Conservation (phyloP, 352 stramenopile genomes). For the Globisporangium alternatum region DNA sequence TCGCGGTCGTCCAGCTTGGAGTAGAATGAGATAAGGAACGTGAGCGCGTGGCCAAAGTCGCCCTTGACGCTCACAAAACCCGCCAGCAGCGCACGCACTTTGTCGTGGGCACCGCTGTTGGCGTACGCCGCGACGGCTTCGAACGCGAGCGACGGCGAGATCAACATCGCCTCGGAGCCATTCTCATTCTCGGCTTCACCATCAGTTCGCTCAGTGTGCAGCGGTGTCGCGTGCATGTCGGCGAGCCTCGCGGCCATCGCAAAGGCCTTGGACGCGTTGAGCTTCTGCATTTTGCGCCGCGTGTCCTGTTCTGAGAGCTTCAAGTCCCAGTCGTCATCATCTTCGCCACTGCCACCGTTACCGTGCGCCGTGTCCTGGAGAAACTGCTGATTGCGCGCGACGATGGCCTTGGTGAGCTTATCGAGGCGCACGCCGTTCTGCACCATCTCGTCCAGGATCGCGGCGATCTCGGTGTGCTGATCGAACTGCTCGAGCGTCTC, state of each 20-base stretch:
- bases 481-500: constrained; percentile 44
- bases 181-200: not conserved
- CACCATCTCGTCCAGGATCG: constrained; percentile 44
- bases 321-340: constrained; percentile 2
- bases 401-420: constrained; percentile 25
- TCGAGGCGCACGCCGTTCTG: constrained; percentile 25
- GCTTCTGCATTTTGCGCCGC: constrained; percentile 11
- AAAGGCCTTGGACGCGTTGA: constrained; percentile 9
- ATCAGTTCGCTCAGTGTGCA: constrained; percentile 1
- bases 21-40: constrained; percentile 26
- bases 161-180: constrained; percentile 9
- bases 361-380: constrained; percentile 27
- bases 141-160: constrained; percentile 32
- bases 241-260: constrained; percentile 11
- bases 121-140: constrained; percentile 39
- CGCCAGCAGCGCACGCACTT: constrained; percentile 43
- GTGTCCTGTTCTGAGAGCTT: constrained; percentile 4
- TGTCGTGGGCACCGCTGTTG: constrained; percentile 36
- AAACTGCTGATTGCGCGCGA: constrained; percentile 35
- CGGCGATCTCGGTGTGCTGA: constrained; percentile 27
- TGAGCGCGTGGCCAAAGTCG: constrained; percentile 31
- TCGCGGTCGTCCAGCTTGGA: constrained; percentile 26
- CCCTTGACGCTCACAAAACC: constrained; percentile 36
- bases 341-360: not conserved
- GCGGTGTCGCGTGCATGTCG: constrained; percentile 1